Evolutionary conservation across 192 early-diverging fungal species (phyloP).

Genomic region (Backusella australiensis): DNA sequence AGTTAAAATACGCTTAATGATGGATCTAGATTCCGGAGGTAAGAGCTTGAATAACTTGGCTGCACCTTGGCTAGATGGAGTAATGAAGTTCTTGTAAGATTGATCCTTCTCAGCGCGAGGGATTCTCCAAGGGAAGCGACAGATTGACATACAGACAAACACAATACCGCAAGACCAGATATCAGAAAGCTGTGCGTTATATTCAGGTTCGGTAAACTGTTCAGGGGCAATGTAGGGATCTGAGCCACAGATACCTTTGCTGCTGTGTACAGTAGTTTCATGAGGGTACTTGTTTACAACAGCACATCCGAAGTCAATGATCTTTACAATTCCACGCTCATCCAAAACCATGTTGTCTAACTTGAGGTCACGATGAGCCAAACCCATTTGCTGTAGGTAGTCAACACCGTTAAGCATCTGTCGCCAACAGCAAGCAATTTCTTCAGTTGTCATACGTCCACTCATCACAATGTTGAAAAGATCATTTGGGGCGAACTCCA

Average conservation of each 20-base stretch:
- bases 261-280: conserved; percentile 46
- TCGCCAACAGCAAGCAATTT: conserved; percentile 86
- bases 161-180: conserved; percentile 93
- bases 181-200: conserved; percentile 82
- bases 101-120: conserved; percentile 55
- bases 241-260: conserved; percentile 78
- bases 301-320: conserved; percentile 89
- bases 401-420: conserved; percentile 75
- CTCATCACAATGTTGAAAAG: conserved; percentile 81
- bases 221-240: conserved; percentile 99
- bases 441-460: conserved; percentile 69
- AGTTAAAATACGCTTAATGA: conserved; percentile 65
- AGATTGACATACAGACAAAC: conserved; percentile 75
- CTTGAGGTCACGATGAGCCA: conserved; percentile 87
- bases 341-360: conserved; percentile 85
- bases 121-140: conserved; percentile 71
- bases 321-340: conserved; percentile 69
- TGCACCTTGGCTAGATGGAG: conserved; percentile 45
- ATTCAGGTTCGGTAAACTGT: conserved; percentile 65
- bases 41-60: conserved; percentile 56
- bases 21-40: conserved; percentile 52
- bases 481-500: conserved; percentile 95
- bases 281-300: conserved; percentile 87
- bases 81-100: conserved; percentile 53
- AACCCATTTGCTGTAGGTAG: conserved; percentile 76